Conservation (phyloP, 768 basidiomycete species). For the Tephrocybe sp. region DNA sequence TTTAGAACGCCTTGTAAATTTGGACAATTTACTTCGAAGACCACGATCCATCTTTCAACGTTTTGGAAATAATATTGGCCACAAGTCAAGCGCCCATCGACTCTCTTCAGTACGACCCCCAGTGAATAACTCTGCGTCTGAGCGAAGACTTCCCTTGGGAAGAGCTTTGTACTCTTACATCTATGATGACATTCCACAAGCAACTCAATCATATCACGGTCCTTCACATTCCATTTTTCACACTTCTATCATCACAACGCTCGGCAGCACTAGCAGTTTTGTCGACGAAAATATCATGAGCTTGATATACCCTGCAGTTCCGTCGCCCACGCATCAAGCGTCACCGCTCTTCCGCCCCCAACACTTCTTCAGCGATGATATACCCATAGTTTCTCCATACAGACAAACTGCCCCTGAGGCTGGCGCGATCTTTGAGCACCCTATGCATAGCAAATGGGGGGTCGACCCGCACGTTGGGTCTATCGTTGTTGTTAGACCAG, state of each 20-base stretch:
- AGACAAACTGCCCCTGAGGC: constrained; percentile 15
- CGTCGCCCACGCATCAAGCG: neutral
- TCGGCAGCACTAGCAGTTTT: constrained; percentile 9
- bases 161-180: constrained; percentile 12
- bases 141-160: constrained; percentile 5
- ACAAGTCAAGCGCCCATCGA: constrained; percentile 1
- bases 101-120: neutral
- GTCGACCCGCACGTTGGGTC: constrained; percentile 11
- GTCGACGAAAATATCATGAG: constrained; percentile 9
- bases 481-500: constrained; percentile 14
- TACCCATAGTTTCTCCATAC: constrained; percentile 15
- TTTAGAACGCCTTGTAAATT: constrained; percentile 7
- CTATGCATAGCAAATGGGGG: constrained; percentile 17
- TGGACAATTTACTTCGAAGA: constrained; percentile 7
- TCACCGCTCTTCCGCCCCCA: constrained; percentile 16
- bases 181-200: constrained; percentile 15
- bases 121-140: neutral
- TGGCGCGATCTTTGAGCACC: constrained; percentile 14
- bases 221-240: constrained; percentile 13
- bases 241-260: constrained; percentile 12
- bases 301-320: constrained; percentile 8
- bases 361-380: constrained; percentile 15
- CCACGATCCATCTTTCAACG: constrained; percentile 12
- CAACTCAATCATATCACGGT: constrained; percentile 12
- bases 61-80: constrained; percentile 2